Conservation (phyloP, 257 asterid genomes). For the Scutellaria baicalensis region DNA sequence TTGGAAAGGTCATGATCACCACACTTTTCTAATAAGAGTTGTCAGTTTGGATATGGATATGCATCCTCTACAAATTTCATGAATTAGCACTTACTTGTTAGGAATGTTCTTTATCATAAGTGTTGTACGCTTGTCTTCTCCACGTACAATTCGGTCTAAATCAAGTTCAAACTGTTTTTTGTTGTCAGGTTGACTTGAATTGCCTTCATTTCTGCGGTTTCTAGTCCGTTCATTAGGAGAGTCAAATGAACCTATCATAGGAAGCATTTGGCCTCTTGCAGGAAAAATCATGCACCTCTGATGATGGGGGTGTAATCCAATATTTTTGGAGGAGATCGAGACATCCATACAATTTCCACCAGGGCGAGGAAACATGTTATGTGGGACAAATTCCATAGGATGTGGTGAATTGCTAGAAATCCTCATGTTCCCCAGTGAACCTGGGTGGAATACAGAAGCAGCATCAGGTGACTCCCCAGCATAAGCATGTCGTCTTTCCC, state of each 20-base stretch:
- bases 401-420: constrained; percentile 79
- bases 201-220: constrained; percentile 72
- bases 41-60: background rate
- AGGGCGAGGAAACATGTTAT: constrained; percentile 52
- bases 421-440: constrained; percentile 85
- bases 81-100: constrained; percentile 68
- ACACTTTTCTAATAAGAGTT: background rate
- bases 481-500: constrained; percentile 76
- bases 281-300: constrained; percentile 89
- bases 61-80: background rate
- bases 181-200: constrained; percentile 64
- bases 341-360: constrained; percentile 73
- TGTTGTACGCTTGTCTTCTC: constrained; percentile 97
- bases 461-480: constrained; percentile 87
- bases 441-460: constrained; percentile 78
- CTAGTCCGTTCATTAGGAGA: constrained; percentile 89
- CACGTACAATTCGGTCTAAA: constrained; percentile 72
- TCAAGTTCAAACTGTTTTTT: constrained; percentile 99
- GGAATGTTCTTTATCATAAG: constrained; percentile 99
- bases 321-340: constrained; percentile 59
- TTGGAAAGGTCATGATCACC: background rate
- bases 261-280: constrained; percentile 82
- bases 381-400: constrained; percentile 71
- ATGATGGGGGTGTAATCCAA: constrained; percentile 70
- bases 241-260: constrained; percentile 77